Percentiles rank a stretch among this genome's conserved stretches.
phyloP scores from a whole-genome alignment of 2,329 filamentous ascomycete genomes.

The Fusarium chlamydosporum region DNA sequence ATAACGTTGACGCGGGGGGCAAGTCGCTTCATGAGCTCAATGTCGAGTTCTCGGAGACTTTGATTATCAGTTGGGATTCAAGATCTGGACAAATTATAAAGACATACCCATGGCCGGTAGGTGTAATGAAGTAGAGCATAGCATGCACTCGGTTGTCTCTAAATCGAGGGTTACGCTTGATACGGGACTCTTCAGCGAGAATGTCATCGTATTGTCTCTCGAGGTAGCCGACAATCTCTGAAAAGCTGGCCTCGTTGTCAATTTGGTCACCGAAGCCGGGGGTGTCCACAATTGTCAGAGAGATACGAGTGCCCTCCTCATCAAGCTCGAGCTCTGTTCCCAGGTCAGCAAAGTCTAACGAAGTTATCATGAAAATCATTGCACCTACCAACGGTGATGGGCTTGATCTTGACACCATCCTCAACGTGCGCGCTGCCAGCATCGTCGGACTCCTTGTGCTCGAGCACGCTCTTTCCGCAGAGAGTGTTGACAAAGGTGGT shows the following conservation, averaged over 20 bases:
- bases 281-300: slow-evolving; percentile 97
- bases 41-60: slow-evolving; percentile 97
- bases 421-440: slow-evolving; percentile 89
- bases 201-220: slow-evolving; percentile 99
- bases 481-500: slow-evolving; percentile 99
- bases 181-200: slow-evolving; percentile 98
- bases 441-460: slow-evolving; percentile 94
- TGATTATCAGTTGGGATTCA: slow-evolving; percentile 11
- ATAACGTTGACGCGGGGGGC: slow-evolving; percentile 99
- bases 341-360: slow-evolving; percentile 49
- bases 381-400: slow-evolving; percentile 88
- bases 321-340: slow-evolving; percentile 88
- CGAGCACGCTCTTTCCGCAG: slow-evolving; percentile 92
- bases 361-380: background rate
- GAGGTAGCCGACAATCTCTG: slow-evolving; percentile 97
- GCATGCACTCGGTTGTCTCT: slow-evolving; percentile 98
- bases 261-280: slow-evolving; percentile 99
- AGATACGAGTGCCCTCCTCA: slow-evolving; percentile 98
- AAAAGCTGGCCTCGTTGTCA: slow-evolving; percentile 98
- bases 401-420: slow-evolving; percentile 98
- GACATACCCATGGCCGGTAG: slow-evolving; percentile 90
- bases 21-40: slow-evolving; percentile 99
- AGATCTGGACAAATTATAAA: background rate
- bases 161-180: slow-evolving; percentile 99
- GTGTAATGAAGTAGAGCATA: slow-evolving; percentile 99